Conservation (phyloP, 2,329 filamentous ascomycete species). For the Penicillium hordei region DNA sequence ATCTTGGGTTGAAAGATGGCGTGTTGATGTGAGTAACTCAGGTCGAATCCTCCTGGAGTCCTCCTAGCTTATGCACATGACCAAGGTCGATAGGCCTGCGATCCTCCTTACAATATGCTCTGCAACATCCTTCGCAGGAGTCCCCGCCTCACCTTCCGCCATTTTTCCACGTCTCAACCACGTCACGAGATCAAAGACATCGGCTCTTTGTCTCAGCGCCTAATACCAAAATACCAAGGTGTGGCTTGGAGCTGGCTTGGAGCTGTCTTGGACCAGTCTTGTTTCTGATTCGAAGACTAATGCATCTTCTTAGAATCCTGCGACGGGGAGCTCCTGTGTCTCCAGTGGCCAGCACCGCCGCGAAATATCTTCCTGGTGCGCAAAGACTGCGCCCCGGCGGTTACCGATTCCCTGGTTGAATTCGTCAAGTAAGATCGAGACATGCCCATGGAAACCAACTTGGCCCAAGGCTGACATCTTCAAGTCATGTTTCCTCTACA, state of each 20-base stretch:
- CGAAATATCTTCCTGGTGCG: constrained; percentile 68
- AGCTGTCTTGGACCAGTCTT: not conserved
- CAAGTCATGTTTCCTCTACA: constrained; percentile 70
- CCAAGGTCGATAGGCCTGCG: not conserved
- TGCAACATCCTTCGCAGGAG: constrained; percentile 16
- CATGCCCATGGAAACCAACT: not conserved
- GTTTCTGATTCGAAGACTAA: constrained; percentile 6
- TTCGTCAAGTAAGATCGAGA: constrained; percentile 49
- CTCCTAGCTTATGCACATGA: constrained; percentile 5
- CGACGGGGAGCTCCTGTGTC: constrained; percentile 60
- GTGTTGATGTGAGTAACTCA: constrained; percentile 6
- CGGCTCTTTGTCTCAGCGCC: constrained; percentile 48
- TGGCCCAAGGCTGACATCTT: constrained; percentile 39
- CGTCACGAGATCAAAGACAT: constrained; percentile 48
- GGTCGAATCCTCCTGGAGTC: not conserved
- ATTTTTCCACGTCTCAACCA: constrained; percentile 44
- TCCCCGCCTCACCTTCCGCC: constrained; percentile 25
- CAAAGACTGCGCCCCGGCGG: constrained; percentile 59
- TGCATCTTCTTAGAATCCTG: constrained; percentile 49
- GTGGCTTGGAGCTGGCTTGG: constrained; percentile 39
- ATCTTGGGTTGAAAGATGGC: constrained; percentile 1
- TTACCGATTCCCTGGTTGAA: constrained; percentile 58
- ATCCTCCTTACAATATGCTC: constrained; percentile 20
- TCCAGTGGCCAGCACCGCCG: constrained; percentile 67
- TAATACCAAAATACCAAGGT: constrained; percentile 65